Percentiles rank a stretch among this genome's conserved stretches.
Evolutionary conservation across 768 basidiomycete genomes (phyloP).

Genomic region (Auricularia sp.): DNA sequence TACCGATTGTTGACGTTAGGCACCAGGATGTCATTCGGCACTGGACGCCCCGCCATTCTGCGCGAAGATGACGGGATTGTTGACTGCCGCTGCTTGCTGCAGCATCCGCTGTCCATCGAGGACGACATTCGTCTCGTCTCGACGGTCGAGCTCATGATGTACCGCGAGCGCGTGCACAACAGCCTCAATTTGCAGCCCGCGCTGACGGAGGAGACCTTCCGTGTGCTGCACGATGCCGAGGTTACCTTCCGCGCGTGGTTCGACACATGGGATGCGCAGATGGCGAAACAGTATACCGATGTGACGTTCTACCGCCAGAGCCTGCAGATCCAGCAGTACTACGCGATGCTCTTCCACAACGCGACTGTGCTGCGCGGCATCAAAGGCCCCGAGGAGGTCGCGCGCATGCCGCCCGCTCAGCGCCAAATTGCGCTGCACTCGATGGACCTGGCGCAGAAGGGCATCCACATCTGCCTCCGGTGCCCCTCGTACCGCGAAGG

Average conservation of each 20-base stretch:
- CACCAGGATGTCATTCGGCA: conserved; percentile 85
- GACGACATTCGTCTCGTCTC: conserved; percentile 94
- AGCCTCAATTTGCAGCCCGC: conserved; percentile 64
- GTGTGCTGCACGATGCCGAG: conserved; percentile 63
- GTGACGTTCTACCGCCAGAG: conserved; percentile 86
- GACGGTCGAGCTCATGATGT: conserved; percentile 84
- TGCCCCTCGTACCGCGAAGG: conserved; percentile 80
- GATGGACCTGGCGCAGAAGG: conserved; percentile 70
- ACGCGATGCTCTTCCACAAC: conserved; percentile 78
- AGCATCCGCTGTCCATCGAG: conserved; percentile 81
- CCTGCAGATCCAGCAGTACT: conserved; percentile 77
- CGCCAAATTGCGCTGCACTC: conserved; percentile 71
- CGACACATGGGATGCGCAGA: conserved; percentile 64
- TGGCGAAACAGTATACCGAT: conserved; percentile 75
- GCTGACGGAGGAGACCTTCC: conserved; percentile 65
- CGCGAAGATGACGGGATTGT: conserved; percentile 88
- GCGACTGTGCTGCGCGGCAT: conserved; percentile 77
- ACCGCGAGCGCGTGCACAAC: conserved; percentile 81
- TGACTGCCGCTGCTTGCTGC: conserved; percentile 67
- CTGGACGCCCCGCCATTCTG: conserved; percentile 84
- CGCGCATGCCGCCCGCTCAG: conserved; percentile 72
- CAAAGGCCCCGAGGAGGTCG: conserved; percentile 76
- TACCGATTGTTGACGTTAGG: not conserved
- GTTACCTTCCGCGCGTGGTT: conserved; percentile 76
- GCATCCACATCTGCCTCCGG: conserved; percentile 77